A percentile compares a stretch with the other conserved stretches of the same genome.
phyloP scores from a whole-genome alignment of 2,329 filamentous ascomycete genomes.

The Gremmenia infestans region DNA sequence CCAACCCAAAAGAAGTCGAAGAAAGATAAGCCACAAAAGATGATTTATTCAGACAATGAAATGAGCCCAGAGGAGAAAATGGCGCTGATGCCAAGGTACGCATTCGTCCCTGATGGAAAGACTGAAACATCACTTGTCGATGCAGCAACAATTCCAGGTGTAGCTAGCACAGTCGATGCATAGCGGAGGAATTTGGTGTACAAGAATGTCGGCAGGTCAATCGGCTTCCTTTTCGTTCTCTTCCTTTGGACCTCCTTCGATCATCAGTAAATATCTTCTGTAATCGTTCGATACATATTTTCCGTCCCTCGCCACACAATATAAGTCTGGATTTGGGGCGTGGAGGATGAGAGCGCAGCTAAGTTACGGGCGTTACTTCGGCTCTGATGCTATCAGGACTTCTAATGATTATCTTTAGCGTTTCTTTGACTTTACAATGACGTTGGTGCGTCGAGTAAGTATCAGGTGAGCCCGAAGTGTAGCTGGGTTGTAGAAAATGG shows the following conservation, averaged over 20 bases:
- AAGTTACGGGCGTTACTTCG: constrained; percentile 25
- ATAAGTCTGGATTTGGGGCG: not conserved
- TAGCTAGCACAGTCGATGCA: constrained; percentile 24
- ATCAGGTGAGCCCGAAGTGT: constrained; percentile 8
- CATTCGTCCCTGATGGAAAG: constrained; percentile 48
- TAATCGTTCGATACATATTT: not conserved
- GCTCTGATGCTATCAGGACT: constrained; percentile 14
- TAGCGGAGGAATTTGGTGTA: constrained; percentile 5
- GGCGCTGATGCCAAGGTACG: constrained; percentile 72
- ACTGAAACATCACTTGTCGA: constrained; percentile 30
- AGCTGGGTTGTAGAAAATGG: not conserved
- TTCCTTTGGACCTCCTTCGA: constrained; percentile 13
- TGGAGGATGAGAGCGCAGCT: constrained; percentile 20
- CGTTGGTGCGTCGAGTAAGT: constrained; percentile 19
- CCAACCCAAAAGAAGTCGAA: constrained; percentile 58
- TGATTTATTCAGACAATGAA: constrained; percentile 78
- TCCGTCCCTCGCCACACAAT: not conserved
- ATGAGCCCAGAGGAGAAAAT: constrained; percentile 86
- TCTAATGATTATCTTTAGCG: constrained; percentile 19
- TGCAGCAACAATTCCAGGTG: constrained; percentile 18
- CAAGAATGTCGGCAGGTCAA: constrained; percentile 16
- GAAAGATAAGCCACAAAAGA: constrained; percentile 63
- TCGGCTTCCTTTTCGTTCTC: constrained; percentile 16
- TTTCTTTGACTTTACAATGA: constrained; percentile 11
- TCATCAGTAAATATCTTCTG: not conserved